Evolutionary conservation across 2,329 filamentous ascomycete genomes (phyloP).

Genomic region (Bisporella sp.): DNA sequence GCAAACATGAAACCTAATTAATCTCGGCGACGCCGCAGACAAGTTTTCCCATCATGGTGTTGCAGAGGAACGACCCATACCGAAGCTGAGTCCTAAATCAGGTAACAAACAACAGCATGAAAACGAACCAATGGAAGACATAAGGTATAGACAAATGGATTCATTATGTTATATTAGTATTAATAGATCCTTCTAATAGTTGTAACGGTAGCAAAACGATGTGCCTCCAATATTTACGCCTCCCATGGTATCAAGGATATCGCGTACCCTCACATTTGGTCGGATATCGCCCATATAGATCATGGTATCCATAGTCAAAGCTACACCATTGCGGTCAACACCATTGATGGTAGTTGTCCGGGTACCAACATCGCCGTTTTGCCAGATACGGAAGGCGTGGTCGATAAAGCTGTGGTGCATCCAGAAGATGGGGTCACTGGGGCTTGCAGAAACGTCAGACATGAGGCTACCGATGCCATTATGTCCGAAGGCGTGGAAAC

Average conservation of each 20-base stretch:
- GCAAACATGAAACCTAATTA: too few species aligned
- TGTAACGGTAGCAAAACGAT: constrained; percentile 10
- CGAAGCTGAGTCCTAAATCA: too few species aligned
- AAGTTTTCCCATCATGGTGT: too few species aligned
- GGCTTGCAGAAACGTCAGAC: constrained; percentile 6
- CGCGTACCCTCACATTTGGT: constrained; percentile 5
- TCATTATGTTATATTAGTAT: too few species aligned
- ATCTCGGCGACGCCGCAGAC: too few species aligned
- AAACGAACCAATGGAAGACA: too few species aligned
- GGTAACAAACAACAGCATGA: too few species aligned
- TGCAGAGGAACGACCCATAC: too few species aligned
- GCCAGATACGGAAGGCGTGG: constrained; percentile 11
- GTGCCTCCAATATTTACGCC: constrained; percentile 3
- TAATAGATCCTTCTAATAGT: constrained; percentile 2
- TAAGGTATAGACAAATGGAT: too few species aligned
- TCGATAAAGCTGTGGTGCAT: constrained; percentile 11
- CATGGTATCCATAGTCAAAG: constrained; percentile 8
- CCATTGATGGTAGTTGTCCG: constrained; percentile 7
- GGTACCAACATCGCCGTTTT: constrained; percentile 2
- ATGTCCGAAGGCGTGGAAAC: constrained; percentile 10
- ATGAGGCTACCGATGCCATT: constrained; percentile 11
- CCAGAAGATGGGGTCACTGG: constrained; percentile 9
- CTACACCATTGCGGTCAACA: constrained; percentile 1
- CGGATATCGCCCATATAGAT: constrained; percentile 6
- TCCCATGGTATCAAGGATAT: constrained; percentile 10